phyloP scores from a whole-genome alignment of 1,139 yeast genomes.

The Debaryomycetaceae sp. region DNA sequence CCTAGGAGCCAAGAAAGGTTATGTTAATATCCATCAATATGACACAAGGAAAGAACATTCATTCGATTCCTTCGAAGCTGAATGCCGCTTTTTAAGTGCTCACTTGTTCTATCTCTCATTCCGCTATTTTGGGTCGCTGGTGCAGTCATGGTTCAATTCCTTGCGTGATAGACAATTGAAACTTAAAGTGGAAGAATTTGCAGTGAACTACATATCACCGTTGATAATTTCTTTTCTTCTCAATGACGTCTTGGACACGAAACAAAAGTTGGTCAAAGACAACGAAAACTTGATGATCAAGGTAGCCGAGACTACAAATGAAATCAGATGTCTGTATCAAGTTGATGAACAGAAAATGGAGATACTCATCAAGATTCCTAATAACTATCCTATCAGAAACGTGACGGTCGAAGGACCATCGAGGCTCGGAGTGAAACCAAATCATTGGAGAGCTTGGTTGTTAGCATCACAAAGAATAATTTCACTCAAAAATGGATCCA shows the following conservation, averaged over 20 bases:
- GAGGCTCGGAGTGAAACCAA: conserved; percentile 85
- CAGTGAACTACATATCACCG: conserved; percentile 62
- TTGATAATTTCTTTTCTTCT: conserved; percentile 57
- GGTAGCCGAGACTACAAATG: conserved; percentile 60
- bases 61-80: conserved; percentile 18
- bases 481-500: conserved; percentile 72
- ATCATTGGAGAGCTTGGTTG: conserved; percentile 94
- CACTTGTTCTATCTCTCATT: conserved; percentile 59
- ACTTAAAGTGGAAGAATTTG: conserved; percentile 57
- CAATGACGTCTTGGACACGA: conserved; percentile 43
- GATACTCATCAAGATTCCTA: conserved; percentile 69
- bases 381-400: conserved; percentile 68
- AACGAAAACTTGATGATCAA: conserved; percentile 58
- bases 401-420: conserved; percentile 74
- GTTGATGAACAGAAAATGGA: conserved; percentile 91
- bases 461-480: conserved; percentile 83
- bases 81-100: conserved; percentile 37
- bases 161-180: conserved; percentile 57
- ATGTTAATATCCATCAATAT: conserved; percentile 15
- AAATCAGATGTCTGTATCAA: conserved; percentile 67
- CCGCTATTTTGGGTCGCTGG: conserved; percentile 60
- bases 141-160: conserved; percentile 69
- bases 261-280: conserved; percentile 32
- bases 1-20: conserved; percentile 4
- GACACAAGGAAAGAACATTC: conserved; percentile 14